Percentiles rank a stretch among this genome's conserved stretches.
Evolutionary conservation across 768 basidiomycete species (phyloP).

Genomic region (Imleria badia): DNA sequence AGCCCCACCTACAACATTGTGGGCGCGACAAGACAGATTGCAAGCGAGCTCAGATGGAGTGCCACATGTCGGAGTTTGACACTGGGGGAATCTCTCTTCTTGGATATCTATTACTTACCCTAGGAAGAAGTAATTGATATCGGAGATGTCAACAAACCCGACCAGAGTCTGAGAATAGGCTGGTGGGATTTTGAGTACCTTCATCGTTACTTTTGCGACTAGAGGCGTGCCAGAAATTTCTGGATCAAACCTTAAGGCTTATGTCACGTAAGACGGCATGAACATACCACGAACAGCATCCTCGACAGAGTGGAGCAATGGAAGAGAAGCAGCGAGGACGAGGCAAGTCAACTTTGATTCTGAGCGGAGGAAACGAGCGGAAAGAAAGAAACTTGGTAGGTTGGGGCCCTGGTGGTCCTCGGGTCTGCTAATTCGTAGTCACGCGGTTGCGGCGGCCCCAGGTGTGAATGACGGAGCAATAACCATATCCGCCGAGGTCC

Average conservation of each 20-base stretch:
- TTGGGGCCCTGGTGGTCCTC: slow-evolving; percentile 13
- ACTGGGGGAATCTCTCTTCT: background rate
- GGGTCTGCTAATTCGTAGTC: slow-evolving; percentile 25
- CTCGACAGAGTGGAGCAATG: background rate
- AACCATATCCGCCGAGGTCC: slow-evolving; percentile 33
- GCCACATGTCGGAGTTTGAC: slow-evolving; percentile 13
- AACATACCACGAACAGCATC: slow-evolving; percentile 2
- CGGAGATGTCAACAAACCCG: slow-evolving; percentile 23
- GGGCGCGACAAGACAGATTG: background rate
- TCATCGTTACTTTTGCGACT: slow-evolving; percentile 1
- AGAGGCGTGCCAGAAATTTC: background rate
- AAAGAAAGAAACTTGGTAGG: background rate
- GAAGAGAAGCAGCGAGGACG: slow-evolving; percentile 6
- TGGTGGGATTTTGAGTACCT: background rate
- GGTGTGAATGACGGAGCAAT: slow-evolving; percentile 30
- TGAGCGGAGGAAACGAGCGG: background rate
- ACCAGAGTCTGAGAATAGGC: slow-evolving; percentile 1
- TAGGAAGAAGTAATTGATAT: slow-evolving; percentile 1
- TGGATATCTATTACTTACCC: background rate
- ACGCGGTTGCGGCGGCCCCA: slow-evolving; percentile 28
- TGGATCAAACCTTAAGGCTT: slow-evolving; percentile 11
- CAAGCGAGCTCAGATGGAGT: slow-evolving; percentile 4
- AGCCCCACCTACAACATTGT: slow-evolving; percentile 6
- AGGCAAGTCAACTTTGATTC: background rate
- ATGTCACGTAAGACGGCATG: slow-evolving; percentile 17